Evolutionary conservation across 2,329 filamentous ascomycete genomes (phyloP).

Genomic region (Calonectria pauciramosa): DNA sequence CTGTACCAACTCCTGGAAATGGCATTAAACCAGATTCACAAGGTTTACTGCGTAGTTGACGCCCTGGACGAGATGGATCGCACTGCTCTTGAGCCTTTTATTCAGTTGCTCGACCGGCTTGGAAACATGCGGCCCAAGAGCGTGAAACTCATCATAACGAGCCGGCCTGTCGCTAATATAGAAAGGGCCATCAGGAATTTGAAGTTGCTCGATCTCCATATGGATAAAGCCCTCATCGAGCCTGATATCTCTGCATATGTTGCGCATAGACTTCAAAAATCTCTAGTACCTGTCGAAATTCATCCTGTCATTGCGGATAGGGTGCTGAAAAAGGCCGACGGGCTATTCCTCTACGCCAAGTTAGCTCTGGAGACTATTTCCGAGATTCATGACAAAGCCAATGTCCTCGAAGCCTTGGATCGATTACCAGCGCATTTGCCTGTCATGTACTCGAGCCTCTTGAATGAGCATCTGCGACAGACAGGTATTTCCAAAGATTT

Average conservation of each 20-base stretch:
- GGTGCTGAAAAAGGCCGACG: slow-evolving; percentile 49
- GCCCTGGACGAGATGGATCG: slow-evolving; percentile 62
- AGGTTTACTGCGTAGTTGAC: slow-evolving; percentile 56
- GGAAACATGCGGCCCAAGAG: slow-evolving; percentile 45
- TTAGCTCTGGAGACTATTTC: slow-evolving; percentile 44
- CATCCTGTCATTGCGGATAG: slow-evolving; percentile 36
- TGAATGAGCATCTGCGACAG: slow-evolving; percentile 29
- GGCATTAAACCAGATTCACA: not conserved
- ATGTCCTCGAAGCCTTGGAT: slow-evolving; percentile 3
- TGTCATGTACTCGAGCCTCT: slow-evolving; percentile 22
- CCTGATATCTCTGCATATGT: slow-evolving; percentile 54
- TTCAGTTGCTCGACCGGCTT: slow-evolving; percentile 49
- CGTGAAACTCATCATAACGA: slow-evolving; percentile 59
- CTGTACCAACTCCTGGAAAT: not conserved
- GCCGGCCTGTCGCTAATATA: slow-evolving; percentile 51
- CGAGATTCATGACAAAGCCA: not conserved
- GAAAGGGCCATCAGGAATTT: slow-evolving; percentile 47
- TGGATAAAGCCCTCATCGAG: slow-evolving; percentile 54
- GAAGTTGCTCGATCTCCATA: slow-evolving; percentile 47
- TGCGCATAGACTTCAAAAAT: slow-evolving; percentile 27
- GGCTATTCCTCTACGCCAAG: slow-evolving; percentile 27
- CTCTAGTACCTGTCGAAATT: not conserved
- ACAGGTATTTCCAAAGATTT: slow-evolving; percentile 48
- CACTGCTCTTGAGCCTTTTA: slow-evolving; percentile 46
- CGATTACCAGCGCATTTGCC: slow-evolving; percentile 17